These are phyloP conservation scores for Maudiozyma pseudohumilis DNA, from an alignment of 805 yeast genomes.

Conservation along the genomic window DNA sequence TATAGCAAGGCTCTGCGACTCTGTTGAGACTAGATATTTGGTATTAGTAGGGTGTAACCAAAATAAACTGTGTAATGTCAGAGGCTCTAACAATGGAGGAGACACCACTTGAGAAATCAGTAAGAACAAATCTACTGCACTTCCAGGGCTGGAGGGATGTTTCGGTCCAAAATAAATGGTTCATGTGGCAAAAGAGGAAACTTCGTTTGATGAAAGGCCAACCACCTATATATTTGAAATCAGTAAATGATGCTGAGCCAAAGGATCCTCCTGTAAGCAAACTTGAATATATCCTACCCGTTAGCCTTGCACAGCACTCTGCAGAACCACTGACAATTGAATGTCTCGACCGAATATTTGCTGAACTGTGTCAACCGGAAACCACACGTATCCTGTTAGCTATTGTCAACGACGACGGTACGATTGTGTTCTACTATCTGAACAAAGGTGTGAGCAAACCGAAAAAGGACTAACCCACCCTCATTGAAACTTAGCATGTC, in stretches of 20 bases:
- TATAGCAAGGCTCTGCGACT: no score
- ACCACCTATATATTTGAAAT: no score
- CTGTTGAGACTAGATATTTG: no score
- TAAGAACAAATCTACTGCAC: conserved; percentile 19
- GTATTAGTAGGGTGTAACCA: no score
- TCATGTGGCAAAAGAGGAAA: conserved; percentile 10
- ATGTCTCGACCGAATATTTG: conserved; percentile 17
- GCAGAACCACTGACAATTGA: conserved; percentile 16
- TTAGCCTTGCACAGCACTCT: conserved; percentile 23
- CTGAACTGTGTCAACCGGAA: conserved; percentile 9
- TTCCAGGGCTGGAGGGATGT: conserved; percentile 25
- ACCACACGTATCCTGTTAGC: conserved; percentile 42
- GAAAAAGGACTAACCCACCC: conserved; percentile 34
- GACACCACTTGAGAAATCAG: conserved; percentile 8
- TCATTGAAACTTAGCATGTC: not conserved
- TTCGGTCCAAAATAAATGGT: conserved; percentile 6
- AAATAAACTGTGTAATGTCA: no score
- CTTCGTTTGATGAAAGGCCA: conserved; percentile 14
- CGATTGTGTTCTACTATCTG: conserved; percentile 58
- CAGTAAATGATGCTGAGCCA: conserved; percentile 5
- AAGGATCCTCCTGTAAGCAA: conserved; percentile 1
- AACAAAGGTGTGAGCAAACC: conserved; percentile 62
- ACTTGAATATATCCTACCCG: conserved; percentile 26
- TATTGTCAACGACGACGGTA: conserved; percentile 54
- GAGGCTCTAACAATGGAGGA: not conserved